Evolutionary conservation across 78 protist species (phyloP), one percentile per base, ranked within the genome.

Genomic region (Polysphondylium violaceum): DNA sequence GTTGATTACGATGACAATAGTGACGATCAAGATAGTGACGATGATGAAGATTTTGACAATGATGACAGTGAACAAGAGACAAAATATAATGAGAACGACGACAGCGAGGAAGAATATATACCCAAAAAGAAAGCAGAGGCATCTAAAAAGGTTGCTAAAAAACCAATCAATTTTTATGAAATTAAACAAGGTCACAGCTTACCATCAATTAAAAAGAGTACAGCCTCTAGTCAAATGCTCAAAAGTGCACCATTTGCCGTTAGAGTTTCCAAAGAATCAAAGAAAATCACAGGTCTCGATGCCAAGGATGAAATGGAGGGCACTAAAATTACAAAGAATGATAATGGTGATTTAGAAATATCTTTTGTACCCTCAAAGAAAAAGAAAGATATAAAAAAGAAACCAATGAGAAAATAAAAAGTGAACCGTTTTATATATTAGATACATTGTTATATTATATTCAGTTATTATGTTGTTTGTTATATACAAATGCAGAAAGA

Each of bases 241-340:
- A 43, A 69, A 60, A 83, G 33, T 83, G 91, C 91, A 53, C 91
- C 91, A 69, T 69, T 83, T 61, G 31, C 68, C 21, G 51, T 83
- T 44, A 35, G 91, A 44, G 91, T 83, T 36, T 58, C 44, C 16
- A 67, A 51, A 40, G 74, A 68, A 11, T 11, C 40, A n/a, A 74
- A 83, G 19, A 63, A 64, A 33, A 29, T n/a, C 12, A 47, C 51
- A n/a, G 65, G 53, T 67, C 16, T 60, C 2, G 55, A 33, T 65
- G 71, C 33, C 1, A 65, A 69, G 25, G 64, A 83, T 43, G 88
- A 68, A 31, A 40, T 47, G 33, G 75, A 61, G 4, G 72, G 50
- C 6, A 83, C 71, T 8, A 83, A 50, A 31, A 74, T 68, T 27
- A 59, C 71, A 43, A 72, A 29, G 40, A 63, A 27, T 17, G 91